These are phyloP conservation scores for Pleurotus platypus DNA, from an alignment of 768 basidiomycete genomes.

Conservation along the genomic window DNA sequence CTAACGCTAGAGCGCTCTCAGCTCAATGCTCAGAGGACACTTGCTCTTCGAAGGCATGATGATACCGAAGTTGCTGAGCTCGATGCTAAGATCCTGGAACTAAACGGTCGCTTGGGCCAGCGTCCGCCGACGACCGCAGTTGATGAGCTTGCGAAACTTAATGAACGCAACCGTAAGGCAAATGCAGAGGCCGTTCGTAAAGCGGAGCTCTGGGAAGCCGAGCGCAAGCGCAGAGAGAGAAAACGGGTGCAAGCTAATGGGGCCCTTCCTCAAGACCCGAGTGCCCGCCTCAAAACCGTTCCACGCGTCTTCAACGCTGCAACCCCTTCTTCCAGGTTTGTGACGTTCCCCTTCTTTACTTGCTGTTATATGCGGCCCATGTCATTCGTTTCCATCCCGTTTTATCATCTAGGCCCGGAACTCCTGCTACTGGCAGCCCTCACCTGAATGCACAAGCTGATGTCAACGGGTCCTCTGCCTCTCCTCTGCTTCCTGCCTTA, in stretches of 20 bases:
- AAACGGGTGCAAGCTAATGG: slow-evolving; percentile 41
- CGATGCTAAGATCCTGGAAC: slow-evolving; percentile 58
- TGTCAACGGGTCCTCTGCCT: slow-evolving; percentile 16
- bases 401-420: slow-evolving; percentile 41
- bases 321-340: slow-evolving; percentile 60
- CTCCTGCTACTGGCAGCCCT: slow-evolving; percentile 37
- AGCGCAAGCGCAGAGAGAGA: slow-evolving; percentile 68
- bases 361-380: not conserved
- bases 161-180: slow-evolving; percentile 85
- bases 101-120: slow-evolving; percentile 23
- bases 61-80: slow-evolving; percentile 55
- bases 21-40: slow-evolving; percentile 65
- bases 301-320: slow-evolving; percentile 52
- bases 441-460: slow-evolving; percentile 24
- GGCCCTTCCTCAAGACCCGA: slow-evolving; percentile 45
- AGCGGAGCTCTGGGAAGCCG: slow-evolving; percentile 67
- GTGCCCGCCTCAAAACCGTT: slow-evolving; percentile 63
- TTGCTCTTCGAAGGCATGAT: slow-evolving; percentile 77
- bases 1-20: slow-evolving; percentile 60
- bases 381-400: slow-evolving; percentile 11
- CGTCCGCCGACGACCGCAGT: slow-evolving; percentile 19
- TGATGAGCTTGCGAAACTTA: slow-evolving; percentile 73
- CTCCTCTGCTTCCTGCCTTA: slow-evolving; percentile 20
- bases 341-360: slow-evolving; percentile 3
- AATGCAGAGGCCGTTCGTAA: slow-evolving; percentile 78